Evolutionary conservation across 116 monocot genomes (phyloP).

Genomic region (Thalassia testudinum): DNA sequence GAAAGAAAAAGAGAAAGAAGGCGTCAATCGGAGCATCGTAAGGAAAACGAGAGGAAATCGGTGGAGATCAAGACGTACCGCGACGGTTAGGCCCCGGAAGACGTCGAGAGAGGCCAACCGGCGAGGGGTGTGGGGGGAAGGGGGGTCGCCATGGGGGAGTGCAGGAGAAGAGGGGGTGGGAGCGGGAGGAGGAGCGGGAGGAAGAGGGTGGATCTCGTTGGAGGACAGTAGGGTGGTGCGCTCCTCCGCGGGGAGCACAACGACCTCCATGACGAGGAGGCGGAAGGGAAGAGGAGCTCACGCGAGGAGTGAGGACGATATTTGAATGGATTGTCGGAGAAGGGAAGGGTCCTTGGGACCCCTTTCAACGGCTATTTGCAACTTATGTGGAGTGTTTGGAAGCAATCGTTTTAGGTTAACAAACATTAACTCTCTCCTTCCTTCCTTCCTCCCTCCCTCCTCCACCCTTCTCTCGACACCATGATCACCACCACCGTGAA

Average conservation of each 20-base stretch:
- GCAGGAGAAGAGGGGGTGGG: slow-evolving; percentile 15
- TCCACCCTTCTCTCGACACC: no score
- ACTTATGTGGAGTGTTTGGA: no score
- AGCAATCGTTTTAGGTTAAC: no score
- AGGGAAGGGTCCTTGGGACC: no score
- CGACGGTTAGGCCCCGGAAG: slow-evolving; percentile 90
- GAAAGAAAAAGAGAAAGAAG: no score
- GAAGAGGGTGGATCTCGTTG: slow-evolving; percentile 36
- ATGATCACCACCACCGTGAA: no score
- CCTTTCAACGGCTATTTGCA: no score
- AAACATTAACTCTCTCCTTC: no score
- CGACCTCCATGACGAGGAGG: slow-evolving; percentile 1
- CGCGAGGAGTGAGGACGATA: no score
- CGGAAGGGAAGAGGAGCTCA: no score
- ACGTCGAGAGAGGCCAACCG: slow-evolving; percentile 86
- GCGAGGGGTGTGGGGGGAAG: slow-evolving; percentile 6
- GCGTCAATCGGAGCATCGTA: not conserved
- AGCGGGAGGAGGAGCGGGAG: slow-evolving; percentile 13
- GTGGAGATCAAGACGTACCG: slow-evolving; percentile 18
- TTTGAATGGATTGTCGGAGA: no score
- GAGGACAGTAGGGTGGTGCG: slow-evolving; percentile 23
- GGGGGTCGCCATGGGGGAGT: slow-evolving; percentile 7
- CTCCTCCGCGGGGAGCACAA: slow-evolving; percentile 17
- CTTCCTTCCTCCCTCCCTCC: no score
- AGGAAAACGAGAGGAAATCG: not conserved